Base-by-base conservation (phyloP, 2,329 filamentous ascomycete genomes). In the Penicillium sp. region DNA sequence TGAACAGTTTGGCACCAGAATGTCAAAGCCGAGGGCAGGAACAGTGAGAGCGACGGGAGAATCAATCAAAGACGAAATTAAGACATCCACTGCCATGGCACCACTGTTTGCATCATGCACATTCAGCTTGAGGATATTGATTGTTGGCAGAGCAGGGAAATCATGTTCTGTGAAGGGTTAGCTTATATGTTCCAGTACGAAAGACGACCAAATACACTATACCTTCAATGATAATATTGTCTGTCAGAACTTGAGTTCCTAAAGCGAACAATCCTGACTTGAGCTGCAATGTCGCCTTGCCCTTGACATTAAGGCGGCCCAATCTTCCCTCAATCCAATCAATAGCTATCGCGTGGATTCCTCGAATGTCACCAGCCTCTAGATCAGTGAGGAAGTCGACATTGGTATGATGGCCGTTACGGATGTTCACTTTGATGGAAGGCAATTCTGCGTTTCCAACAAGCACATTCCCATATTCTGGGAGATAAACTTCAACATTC, bases 261-360 rank as follows among this genome's bases (percentile, higher is more conserved):
- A 97, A 80, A 44, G 85, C 84, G 59, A 97, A 78, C 49, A 96
- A 76, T 25, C 94, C 93, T 47, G 92, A 90, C 72, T 87, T 91
- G 55, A 97, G 76, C 33, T 82, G 82, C 38, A 97, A 80, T 39
- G 87, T 79, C 27, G 91, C 88, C 68, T 88, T 89, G 43, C 89
- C 93, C 54, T 87, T 82, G 15, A 97, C 79, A 60, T 83, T 85
- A 57, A 99, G 77, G 56, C 83, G 81, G 12, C 86, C 83, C 57
- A 97, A 79, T 53, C 86, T 87, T 39, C 93, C 92, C 53, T 90
- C 86, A 59, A 99, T 78, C 87, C 91, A 97, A 73, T 96, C 89
- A 72, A 94, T 91, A 47, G 90, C 91, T 61, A 97, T 83, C 58
- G 83, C 83, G 59, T 90, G 87, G 65, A 97, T 86, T 6, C 87